phyloP scores from a whole-genome alignment of 2,329 filamentous ascomycete species.

The Colletotrichum eleusines region DNA sequence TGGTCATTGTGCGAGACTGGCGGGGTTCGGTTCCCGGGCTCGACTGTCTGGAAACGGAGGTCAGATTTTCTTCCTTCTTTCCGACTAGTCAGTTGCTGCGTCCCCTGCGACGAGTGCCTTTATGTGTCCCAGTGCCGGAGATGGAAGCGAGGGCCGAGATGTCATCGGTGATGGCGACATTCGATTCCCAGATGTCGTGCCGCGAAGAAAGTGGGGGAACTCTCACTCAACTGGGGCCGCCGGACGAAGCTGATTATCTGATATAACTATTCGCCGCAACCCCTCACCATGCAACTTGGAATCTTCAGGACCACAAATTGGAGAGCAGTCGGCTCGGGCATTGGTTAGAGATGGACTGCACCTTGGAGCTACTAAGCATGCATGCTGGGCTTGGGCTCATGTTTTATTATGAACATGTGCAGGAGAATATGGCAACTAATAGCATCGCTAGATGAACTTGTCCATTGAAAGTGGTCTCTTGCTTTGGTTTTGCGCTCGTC shows the following conservation, averaged over 20 bases:
- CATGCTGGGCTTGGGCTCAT: too few relatives aligned
- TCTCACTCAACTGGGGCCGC: background rate
- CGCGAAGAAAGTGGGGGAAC: slow-evolving; percentile 27
- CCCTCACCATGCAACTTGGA: background rate
- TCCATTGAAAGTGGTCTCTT: background rate
- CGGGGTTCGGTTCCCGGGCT: background rate
- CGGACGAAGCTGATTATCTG: slow-evolving; percentile 1
- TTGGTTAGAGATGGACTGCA: background rate
- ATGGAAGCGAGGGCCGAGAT: background rate
- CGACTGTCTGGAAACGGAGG: background rate
- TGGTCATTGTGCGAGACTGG: slow-evolving; percentile 11
- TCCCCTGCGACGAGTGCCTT: background rate
- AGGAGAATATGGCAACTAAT: too few relatives aligned
- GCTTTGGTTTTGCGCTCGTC: slow-evolving; percentile 22
- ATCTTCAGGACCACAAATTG: background rate
- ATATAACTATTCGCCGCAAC: background rate
- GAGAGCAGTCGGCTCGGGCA: background rate
- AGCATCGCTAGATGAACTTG: background rate
- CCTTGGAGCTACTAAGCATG: background rate
- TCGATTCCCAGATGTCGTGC: slow-evolving; percentile 27
- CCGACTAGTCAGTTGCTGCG: background rate
- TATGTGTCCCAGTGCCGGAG: background rate
- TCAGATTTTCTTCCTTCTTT: background rate
- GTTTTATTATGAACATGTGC: background rate
- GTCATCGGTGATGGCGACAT: slow-evolving; percentile 30